Percentiles rank a stretch among this genome's conserved stretches.
phyloP scores from a whole-genome alignment of 2,329 filamentous ascomycete genomes.

The Fusarium austroafricanum region DNA sequence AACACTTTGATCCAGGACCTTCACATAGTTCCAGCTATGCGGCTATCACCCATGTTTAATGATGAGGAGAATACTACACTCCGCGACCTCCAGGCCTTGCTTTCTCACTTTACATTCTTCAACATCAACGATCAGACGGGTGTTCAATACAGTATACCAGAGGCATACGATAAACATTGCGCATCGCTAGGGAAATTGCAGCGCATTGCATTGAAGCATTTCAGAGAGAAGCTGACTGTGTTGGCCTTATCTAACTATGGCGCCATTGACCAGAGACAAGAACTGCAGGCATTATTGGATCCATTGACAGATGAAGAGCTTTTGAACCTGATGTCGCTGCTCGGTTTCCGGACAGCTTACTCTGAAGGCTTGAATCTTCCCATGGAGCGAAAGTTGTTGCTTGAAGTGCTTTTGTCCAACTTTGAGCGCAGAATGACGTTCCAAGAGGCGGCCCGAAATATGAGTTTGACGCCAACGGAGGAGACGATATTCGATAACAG shows the following conservation, averaged over 20 bases:
- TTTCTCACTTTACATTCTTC: slow-evolving; percentile 89
- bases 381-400: slow-evolving; percentile 71
- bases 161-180: slow-evolving; percentile 85
- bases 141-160: slow-evolving; percentile 75
- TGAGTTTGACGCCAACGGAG: slow-evolving; percentile 88
- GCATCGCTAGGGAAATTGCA: slow-evolving; percentile 82
- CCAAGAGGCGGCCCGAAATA: slow-evolving; percentile 77
- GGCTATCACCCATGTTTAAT: slow-evolving; percentile 81
- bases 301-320: slow-evolving; percentile 81
- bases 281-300: slow-evolving; percentile 81
- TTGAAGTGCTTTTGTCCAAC: slow-evolving; percentile 78
- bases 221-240: slow-evolving; percentile 91
- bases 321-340: slow-evolving; percentile 71
- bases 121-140: slow-evolving; percentile 92
- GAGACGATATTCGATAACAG: slow-evolving; percentile 80
- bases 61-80: slow-evolving; percentile 80
- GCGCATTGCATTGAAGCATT: slow-evolving; percentile 79
- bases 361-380: slow-evolving; percentile 75
- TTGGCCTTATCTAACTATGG: slow-evolving; percentile 93
- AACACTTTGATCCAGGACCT: slow-evolving; percentile 89
- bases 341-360: slow-evolving; percentile 87
- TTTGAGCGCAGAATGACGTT: slow-evolving; percentile 86
- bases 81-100: slow-evolving; percentile 81
- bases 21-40: slow-evolving; percentile 81
- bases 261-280: slow-evolving; percentile 82